Percentiles rank a stretch among this genome's conserved stretches.
Conservation (phyloP, 2,329 filamentous ascomycete genomes). For the Sporothrix curviconia region DNA sequence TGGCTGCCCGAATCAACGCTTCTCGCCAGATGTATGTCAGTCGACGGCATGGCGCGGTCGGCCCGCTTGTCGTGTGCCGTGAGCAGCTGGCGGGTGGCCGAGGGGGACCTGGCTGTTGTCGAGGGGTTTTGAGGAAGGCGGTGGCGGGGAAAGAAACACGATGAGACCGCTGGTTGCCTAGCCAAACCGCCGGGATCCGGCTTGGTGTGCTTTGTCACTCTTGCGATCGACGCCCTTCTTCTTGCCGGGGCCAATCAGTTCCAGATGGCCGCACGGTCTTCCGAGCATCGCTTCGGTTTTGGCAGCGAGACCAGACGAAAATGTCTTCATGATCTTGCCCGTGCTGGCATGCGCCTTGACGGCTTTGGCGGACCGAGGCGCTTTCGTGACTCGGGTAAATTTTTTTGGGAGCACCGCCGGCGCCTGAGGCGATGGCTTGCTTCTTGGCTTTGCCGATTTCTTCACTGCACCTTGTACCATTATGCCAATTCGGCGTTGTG, state of each 20-base stretch:
- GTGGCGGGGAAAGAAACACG: not conserved
- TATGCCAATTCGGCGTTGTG: not conserved
- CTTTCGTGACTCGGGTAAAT: constrained; percentile 43
- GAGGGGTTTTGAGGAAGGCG: constrained; percentile 47
- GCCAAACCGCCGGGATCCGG: constrained; percentile 50
- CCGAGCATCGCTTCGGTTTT: constrained; percentile 53
- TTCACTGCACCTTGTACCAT: constrained; percentile 54
- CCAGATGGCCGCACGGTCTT: constrained; percentile 54
- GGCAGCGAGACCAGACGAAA: constrained; percentile 46
- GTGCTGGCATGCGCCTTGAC: constrained; percentile 33
- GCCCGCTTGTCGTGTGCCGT: constrained; percentile 74
- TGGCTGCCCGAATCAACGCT: constrained; percentile 69
- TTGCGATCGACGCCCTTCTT: constrained; percentile 29
- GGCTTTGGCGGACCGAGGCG: constrained; percentile 32
- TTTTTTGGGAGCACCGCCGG: constrained; percentile 27
- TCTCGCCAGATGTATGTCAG: constrained; percentile 74
- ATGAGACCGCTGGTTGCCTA: constrained; percentile 24
- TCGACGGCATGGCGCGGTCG: constrained; percentile 67
- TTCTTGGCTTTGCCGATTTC: constrained; percentile 36
- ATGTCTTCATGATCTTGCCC: constrained; percentile 50
- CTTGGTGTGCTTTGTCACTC: constrained; percentile 28
- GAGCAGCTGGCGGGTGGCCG: constrained; percentile 74
- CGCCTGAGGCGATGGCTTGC: constrained; percentile 26
- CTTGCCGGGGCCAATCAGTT: constrained; percentile 52
- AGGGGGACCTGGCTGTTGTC: constrained; percentile 62